Evolutionary conservation across 2,329 filamentous ascomycete species (phyloP).

Genomic region (Cephalotrichum gorgonifer): DNA sequence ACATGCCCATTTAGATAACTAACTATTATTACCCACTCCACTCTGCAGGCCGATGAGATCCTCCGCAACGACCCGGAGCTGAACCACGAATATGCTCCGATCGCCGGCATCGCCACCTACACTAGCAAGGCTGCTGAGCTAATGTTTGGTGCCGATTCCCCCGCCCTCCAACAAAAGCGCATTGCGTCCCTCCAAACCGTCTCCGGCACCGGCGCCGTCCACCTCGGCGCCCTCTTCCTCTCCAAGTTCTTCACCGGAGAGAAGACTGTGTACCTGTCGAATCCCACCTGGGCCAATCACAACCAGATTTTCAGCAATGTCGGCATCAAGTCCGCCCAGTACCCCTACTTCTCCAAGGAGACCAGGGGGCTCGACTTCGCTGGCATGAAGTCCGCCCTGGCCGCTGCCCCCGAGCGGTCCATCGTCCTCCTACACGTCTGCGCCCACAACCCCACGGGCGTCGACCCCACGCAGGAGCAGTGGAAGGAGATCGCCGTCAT

Average conservation of each 20-base stretch:
- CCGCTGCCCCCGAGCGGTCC: slow-evolving; percentile 63
- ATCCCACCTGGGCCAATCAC: slow-evolving; percentile 98
- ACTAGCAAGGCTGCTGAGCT: slow-evolving; percentile 86
- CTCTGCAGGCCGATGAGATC: slow-evolving; percentile 73
- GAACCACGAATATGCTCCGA: slow-evolving; percentile 98
- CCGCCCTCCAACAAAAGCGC: slow-evolving; percentile 76
- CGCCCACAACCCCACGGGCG: slow-evolving; percentile 95
- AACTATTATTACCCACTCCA: not conserved
- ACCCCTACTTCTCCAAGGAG: slow-evolving; percentile 87
- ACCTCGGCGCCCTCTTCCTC: slow-evolving; percentile 86
- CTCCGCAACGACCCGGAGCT: slow-evolving; percentile 79
- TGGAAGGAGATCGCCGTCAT: slow-evolving; percentile 82
- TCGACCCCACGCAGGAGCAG: slow-evolving; percentile 87
- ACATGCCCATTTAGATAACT: too few species aligned
- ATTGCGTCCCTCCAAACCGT: slow-evolving; percentile 81
- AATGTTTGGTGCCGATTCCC: slow-evolving; percentile 69
- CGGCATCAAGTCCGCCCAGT: slow-evolving; percentile 63
- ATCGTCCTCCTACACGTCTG: slow-evolving; percentile 91
- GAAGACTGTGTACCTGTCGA: slow-evolving; percentile 79
- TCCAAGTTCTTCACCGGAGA: slow-evolving; percentile 74
- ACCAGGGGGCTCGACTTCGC: slow-evolving; percentile 89
- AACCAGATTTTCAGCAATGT: slow-evolving; percentile 97
- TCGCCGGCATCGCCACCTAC: slow-evolving; percentile 77
- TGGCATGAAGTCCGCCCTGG: slow-evolving; percentile 68
- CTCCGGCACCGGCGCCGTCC: slow-evolving; percentile 91